Conservation (phyloP, 2,329 filamentous ascomycete genomes). For the Arthrobotrys musiformis region DNA sequence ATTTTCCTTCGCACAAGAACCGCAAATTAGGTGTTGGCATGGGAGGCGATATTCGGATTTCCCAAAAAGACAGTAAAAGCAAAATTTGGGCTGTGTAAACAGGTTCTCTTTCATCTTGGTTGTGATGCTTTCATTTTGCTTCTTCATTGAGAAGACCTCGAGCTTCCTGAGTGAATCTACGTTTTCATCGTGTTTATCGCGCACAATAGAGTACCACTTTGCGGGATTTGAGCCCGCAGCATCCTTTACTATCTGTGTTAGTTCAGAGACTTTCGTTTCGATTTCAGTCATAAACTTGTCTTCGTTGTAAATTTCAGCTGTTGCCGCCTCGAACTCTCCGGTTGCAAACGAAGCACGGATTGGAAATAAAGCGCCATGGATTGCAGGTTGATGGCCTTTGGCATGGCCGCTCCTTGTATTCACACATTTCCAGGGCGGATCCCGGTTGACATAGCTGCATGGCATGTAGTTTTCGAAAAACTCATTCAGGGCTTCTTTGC, state of each 20-base stretch:
- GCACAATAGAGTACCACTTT: neutral
- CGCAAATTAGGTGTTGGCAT: conserved; percentile 15
- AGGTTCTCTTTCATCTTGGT: neutral
- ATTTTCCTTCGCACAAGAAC: neutral
- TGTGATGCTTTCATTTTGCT: no score
- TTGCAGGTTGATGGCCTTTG: conserved; percentile 30
- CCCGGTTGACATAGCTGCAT: neutral
- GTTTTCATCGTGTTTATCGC: neutral
- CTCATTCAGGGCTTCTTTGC: neutral
- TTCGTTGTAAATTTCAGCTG: neutral
- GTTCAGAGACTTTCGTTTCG: neutral
- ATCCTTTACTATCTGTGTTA: neutral
- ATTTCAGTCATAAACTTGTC: neutral
- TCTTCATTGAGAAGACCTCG: neutral
- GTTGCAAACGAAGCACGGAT: no score
- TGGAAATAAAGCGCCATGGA: no score
- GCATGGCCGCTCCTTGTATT: conserved; percentile 9
- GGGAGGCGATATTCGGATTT: conserved; percentile 11
- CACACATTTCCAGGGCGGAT: neutral
- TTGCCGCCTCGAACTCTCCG: neutral
- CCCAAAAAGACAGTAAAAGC: conserved; percentile 3
- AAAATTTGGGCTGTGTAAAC: neutral
- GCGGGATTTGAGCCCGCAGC: neutral
- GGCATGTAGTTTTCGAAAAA: neutral
- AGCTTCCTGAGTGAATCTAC: neutral